Base-by-base conservation (phyloP, 176 grass and related monocot species). In the Canna indica region DNA sequence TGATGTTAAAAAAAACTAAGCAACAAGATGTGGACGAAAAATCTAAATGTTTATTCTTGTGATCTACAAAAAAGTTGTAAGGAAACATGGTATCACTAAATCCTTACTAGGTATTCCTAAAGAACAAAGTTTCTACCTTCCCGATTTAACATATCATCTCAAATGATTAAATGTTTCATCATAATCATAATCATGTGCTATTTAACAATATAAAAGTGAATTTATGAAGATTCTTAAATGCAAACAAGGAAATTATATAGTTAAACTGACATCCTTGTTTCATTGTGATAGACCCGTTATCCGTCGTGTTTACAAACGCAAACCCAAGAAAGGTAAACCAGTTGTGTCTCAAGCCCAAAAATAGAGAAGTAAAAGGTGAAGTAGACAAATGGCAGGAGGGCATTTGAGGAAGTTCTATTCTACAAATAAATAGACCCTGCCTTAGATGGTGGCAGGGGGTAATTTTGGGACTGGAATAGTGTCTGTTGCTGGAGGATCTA, bases 181-280 rank as follows among this genome's bases (percentile, higher is more conserved):
- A 65, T 22, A 65, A 65, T n/a, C 33, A 65, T 22, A 65, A 65
- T n/a, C 28, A 65, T 36, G 34, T 36, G 33, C 5, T 65, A 65
- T 36, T 65, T 65, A 61, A 35, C 16, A 15, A 3, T 10, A 35
- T 20, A 35, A 33, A 35, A 63, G 17, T 9, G 4, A 63, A 13
- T 18, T 17, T 29, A 34, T 35, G 60, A 34, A 63, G 3, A 63
- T 35, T 63, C 32, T 9, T 63, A 33, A 63, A 63, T 31, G n/a
- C 60, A 63, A 63, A 34, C 4, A 63, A 5, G 9, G 54, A 18
- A 35, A 63, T 34, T 59, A 26, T n/a, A 12, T n/a, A n/a, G n/a
- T n/a, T n/a, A n/a, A n/a, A n/a, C n/a, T n/a, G n/a, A n/a, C n/a
- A n/a, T n/a, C n/a, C n/a, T n/a, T n/a, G n/a, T n/a, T n/a, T n/a